Base-by-base conservation (phyloP, 352 stramenopile species). In the Pythium inflatum region DNA sequence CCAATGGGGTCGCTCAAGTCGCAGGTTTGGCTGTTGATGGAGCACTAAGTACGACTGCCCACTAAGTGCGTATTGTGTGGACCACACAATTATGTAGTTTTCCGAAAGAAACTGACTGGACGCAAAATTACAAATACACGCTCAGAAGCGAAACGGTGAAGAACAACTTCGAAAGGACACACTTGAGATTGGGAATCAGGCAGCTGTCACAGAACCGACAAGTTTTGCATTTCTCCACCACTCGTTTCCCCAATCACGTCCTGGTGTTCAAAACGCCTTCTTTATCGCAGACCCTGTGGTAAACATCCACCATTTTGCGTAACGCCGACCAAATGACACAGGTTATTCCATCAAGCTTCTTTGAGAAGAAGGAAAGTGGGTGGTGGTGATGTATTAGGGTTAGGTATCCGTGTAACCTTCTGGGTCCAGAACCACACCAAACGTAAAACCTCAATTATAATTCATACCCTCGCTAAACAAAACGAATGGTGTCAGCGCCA, bases 1-100 rank as follows among this genome's bases (percentile, higher is more conserved):
- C 60, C 67, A 74, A 72, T 63, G 45, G 34, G n/a, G 30, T n/a
- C 53, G 45, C 51, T 54, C 67, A 74, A 68, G 66, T 73, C 66
- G 25, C 66, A 73, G 50, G 50, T 28, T 40, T 18, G n/a, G 31
- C n/a, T n/a, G n/a, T n/a, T n/a, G n/a, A n/a, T n/a, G n/a, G n/a
- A n/a, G n/a, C n/a, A n/a, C n/a, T n/a, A n/a, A n/a, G n/a, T n/a
- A n/a, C 36, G 25, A 11, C 1, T 18, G 36, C 41, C 16, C 6
- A 31, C 16, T 58, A 70, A 22, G 7, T 38, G 30, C 24, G 41
- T 41, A 27, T 30, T 20, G 18, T 40, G 24, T 9, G 34, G 9
- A 31, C 16, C n/a, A 24, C n/a, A 20, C 25, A 27, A n/a, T 56
- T 20, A 36, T 43, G 63, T 55, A 43, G 63, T 55, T n/a, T n/a